These are phyloP conservation scores for Salicornia ramosissima DNA, from an alignment of 148 eudicot genomes.

Conservation along the genomic window DNA sequence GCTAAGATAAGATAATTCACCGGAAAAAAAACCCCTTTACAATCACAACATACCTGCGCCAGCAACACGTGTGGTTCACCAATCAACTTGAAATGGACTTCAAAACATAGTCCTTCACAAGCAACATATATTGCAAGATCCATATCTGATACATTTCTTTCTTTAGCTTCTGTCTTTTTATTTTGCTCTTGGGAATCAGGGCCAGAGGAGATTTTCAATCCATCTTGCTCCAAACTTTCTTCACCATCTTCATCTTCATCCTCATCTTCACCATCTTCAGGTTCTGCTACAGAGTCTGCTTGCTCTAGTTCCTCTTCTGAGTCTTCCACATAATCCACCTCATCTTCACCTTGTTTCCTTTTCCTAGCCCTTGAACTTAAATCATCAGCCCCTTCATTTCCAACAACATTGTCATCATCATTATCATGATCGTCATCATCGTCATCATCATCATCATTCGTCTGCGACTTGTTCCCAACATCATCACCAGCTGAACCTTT, in stretches of 20 bases:
- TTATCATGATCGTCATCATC: conserved; percentile 27
- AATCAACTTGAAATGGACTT: conserved; percentile 58
- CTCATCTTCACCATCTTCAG: conserved; percentile 30
- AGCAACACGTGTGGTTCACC: conserved; percentile 74
- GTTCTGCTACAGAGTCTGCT: conserved; percentile 28
- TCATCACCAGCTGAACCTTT: conserved; percentile 40
- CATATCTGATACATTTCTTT: conserved; percentile 11
- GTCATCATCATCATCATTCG: conserved; percentile 26
- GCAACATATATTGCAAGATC: conserved; percentile 35
- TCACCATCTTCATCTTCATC: conserved; percentile 26
- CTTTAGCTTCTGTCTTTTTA: conserved; percentile 19
- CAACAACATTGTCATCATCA: conserved; percentile 34
- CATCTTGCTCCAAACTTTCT: conserved; percentile 27
- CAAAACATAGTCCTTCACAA: conserved; percentile 41
- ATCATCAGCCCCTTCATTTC: conserved; percentile 51
- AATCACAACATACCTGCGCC: conserved; percentile 54
- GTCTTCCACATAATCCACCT: conserved; percentile 75
- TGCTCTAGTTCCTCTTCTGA: conserved; percentile 41
- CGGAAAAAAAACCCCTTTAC: neutral
- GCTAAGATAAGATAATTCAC: neutral
- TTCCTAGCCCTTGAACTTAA: conserved; percentile 58
- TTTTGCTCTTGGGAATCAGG: conserved; percentile 26
- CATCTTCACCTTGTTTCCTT: conserved; percentile 59
- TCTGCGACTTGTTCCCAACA: conserved; percentile 17
- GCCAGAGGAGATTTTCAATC: conserved; percentile 12